These are phyloP conservation scores for Aspergillus taichungensis DNA, from an alignment of 495 filamentous ascomycete species.

Conservation along the genomic window DNA sequence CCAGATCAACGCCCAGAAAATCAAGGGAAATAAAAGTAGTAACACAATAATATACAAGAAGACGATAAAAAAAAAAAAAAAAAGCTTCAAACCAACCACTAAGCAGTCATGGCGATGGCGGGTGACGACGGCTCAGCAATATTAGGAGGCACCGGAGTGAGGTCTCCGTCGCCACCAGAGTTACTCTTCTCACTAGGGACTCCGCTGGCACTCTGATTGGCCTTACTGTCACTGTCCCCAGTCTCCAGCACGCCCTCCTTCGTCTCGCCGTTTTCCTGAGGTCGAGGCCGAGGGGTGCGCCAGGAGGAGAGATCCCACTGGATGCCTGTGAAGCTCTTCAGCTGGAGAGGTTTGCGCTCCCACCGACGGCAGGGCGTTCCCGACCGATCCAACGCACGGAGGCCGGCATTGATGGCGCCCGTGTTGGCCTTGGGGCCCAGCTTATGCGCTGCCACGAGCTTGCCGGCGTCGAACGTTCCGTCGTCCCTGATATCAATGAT, in stretches of 20 bases:
- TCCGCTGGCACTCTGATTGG: constrained; percentile 55
- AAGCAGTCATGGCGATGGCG: constrained; percentile 36
- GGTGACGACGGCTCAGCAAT: constrained; percentile 38
- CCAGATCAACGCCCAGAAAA: not conserved
- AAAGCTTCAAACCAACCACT: too few species aligned
- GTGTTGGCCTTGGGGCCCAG: constrained; percentile 96
- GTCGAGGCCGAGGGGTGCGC: constrained; percentile 55
- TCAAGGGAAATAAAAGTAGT: constrained; percentile 8
- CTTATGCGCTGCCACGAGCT: constrained; percentile 50
- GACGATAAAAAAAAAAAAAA: too few species aligned
- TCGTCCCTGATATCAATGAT: constrained; percentile 42
- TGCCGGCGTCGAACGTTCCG: constrained; percentile 45
- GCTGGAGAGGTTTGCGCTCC: constrained; percentile 66
- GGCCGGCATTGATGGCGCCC: constrained; percentile 92
- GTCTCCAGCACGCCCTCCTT: constrained; percentile 34
- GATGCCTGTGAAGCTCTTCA: constrained; percentile 91
- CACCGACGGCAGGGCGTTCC: constrained; percentile 89
- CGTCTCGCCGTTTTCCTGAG: constrained; percentile 32
- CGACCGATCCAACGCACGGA: constrained; percentile 84
- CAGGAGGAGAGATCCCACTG: constrained; percentile 78
- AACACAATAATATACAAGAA: constrained; percentile 16
- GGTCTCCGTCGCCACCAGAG: constrained; percentile 47
- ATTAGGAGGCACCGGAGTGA: constrained; percentile 32
- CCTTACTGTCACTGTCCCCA: constrained; percentile 67
- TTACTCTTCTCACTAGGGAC: constrained; percentile 63